Evolutionary conservation across 2,329 filamentous ascomycete species (phyloP).

Genomic region (Pseudocercospora eumusae): DNA sequence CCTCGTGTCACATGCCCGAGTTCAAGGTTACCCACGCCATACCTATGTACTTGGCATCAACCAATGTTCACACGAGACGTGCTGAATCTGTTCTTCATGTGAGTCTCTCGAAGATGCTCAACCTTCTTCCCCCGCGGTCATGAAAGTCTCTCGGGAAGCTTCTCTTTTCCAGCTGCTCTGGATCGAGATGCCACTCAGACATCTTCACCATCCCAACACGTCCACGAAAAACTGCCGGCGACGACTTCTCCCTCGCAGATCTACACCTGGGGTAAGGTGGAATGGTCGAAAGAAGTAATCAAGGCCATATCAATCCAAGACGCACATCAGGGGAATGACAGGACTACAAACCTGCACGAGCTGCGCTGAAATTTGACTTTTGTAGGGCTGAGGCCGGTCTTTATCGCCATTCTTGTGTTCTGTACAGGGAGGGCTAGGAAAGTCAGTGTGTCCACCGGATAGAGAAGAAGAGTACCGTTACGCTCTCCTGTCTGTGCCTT

Average conservation of each 20-base stretch:
- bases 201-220: background rate
- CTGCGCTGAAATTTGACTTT: background rate
- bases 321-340: conserved; percentile 1
- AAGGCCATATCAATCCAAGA: background rate
- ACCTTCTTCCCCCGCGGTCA: too few relatives aligned
- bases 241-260: background rate
- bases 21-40: background rate
- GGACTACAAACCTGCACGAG: too few relatives aligned
- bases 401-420: conserved; percentile 4
- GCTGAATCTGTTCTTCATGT: too few relatives aligned
- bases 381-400: background rate
- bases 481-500: too few relatives aligned
- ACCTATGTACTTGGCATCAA: too few relatives aligned
- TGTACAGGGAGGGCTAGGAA: background rate
- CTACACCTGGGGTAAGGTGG: background rate
- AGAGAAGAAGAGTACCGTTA: too few relatives aligned
- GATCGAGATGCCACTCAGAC: too few relatives aligned
- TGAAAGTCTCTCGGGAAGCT: too few relatives aligned
- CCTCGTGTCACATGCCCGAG: too few relatives aligned
- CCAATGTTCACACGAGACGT: too few relatives aligned
- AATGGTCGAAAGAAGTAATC: background rate
- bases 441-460: background rate
- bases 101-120: too few relatives aligned
- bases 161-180: too few relatives aligned
- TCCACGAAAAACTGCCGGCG: background rate